Percentiles rank a stretch among this genome's conserved stretches.
Conservation (phyloP, 2,329 filamentous ascomycete genomes). For the Byssoonygena ceratinophila region DNA sequence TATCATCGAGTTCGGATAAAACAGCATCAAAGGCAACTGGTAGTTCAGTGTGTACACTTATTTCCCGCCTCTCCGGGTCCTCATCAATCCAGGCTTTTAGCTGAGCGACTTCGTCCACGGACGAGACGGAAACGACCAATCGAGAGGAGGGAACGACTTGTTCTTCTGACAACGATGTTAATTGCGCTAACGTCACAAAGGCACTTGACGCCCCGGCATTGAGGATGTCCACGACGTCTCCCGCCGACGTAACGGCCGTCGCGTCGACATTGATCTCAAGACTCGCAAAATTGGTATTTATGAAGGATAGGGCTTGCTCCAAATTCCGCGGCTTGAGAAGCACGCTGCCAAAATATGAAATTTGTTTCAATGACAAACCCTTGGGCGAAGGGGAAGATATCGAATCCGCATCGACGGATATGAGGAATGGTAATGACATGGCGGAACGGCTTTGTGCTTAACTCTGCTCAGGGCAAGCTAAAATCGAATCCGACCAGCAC, state of each 20-base stretch:
- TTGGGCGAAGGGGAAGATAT: slow-evolving; percentile 35
- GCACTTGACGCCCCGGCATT: slow-evolving; percentile 76
- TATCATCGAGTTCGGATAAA: slow-evolving; percentile 28
- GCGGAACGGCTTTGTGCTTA: slow-evolving; percentile 10
- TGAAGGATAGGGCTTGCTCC: slow-evolving; percentile 39
- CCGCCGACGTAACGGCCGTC: slow-evolving; percentile 53
- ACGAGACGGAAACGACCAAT: slow-evolving; percentile 45
- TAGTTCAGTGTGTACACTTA: slow-evolving; percentile 24
- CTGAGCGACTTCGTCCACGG: slow-evolving; percentile 29
- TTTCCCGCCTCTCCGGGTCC: slow-evolving; percentile 29
- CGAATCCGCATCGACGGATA: slow-evolving; percentile 29
- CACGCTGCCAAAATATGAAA: slow-evolving; percentile 51
- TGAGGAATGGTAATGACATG: slow-evolving; percentile 36
- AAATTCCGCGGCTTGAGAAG: slow-evolving; percentile 42
- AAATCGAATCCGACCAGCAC: background rate
- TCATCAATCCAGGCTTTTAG: slow-evolving; percentile 34
- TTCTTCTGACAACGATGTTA: slow-evolving; percentile 45
- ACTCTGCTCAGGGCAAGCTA: background rate
- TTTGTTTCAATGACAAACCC: slow-evolving; percentile 43
- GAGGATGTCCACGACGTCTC: slow-evolving; percentile 69
- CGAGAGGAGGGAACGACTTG: slow-evolving; percentile 45
- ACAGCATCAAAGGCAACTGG: slow-evolving; percentile 24
- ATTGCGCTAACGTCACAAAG: slow-evolving; percentile 63
- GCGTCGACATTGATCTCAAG: slow-evolving; percentile 65
- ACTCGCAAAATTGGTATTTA: slow-evolving; percentile 46